These are phyloP conservation scores for Apocynum venetum DNA, from an alignment of 257 asterid species.

Conservation along the genomic window DNA sequence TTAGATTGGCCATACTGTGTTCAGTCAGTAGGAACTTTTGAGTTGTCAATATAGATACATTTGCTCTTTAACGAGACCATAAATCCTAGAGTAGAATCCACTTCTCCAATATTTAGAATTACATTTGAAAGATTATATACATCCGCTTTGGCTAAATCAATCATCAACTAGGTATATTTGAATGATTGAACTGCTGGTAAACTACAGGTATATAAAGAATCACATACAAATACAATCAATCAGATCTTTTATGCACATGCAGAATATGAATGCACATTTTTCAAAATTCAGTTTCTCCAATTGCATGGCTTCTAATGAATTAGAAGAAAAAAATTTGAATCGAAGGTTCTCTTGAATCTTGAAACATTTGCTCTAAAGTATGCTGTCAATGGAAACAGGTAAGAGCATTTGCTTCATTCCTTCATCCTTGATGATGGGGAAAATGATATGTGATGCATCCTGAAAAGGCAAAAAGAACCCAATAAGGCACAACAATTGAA, in stretches of 20 bases:
- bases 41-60: neutral
- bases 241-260: neutral
- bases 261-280: neutral
- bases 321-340: constrained; percentile 4
- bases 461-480: neutral
- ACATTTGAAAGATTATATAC: neutral
- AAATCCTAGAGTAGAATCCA: neutral
- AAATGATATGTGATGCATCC: constrained; percentile 24
- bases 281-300: neutral
- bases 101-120: neutral
- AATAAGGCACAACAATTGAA: neutral
- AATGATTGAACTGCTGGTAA: neutral
- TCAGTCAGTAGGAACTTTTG: neutral
- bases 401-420: constrained; percentile 25
- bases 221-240: neutral
- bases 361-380: constrained; percentile 10
- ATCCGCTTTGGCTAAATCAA: neutral
- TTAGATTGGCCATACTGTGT: neutral
- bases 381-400: constrained; percentile 28
- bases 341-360: neutral
- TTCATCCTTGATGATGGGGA: constrained; percentile 26
- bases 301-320: constrained; percentile 3
- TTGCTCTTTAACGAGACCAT: neutral
- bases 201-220: neutral
- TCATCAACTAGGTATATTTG: neutral